phyloP scores from a whole-genome alignment of 371 early-diverging fungal species.

The Smittium mucronatum region DNA sequence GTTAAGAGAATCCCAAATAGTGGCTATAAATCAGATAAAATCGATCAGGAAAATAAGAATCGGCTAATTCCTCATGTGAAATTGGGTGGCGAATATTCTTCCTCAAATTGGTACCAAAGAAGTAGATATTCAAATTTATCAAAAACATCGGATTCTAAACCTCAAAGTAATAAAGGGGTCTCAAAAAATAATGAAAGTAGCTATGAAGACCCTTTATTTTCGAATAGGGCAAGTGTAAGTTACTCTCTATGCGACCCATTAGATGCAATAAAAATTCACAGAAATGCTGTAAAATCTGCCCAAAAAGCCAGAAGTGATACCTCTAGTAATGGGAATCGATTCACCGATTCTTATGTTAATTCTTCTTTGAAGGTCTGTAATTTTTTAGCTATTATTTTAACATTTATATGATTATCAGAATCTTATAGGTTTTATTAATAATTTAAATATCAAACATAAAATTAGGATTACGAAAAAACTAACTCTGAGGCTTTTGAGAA shows the following conservation, averaged over 20 bases:
- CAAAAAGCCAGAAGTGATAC: no score
- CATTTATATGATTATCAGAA: no score
- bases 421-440: no score
- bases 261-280: not conserved
- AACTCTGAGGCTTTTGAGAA: no score
- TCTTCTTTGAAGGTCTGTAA: not conserved
- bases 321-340: not conserved
- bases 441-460: no score
- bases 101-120: not conserved
- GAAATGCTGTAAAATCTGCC: not conserved
- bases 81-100: conserved; percentile 5
- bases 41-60: not conserved
- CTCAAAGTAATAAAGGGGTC: no score
- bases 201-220: no score
- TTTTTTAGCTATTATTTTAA: no score
- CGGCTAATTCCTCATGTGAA: conserved; percentile 6
- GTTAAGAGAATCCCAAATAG: not conserved
- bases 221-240: not conserved
- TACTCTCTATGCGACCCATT: not conserved
- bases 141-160: not conserved
- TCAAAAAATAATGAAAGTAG: no score
- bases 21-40: not conserved
- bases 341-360: not conserved
- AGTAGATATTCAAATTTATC: not conserved
- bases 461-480: no score